Base-by-base conservation (phyloP, 352 stramenopile species). In the Phytophthora hybrid region DNA sequence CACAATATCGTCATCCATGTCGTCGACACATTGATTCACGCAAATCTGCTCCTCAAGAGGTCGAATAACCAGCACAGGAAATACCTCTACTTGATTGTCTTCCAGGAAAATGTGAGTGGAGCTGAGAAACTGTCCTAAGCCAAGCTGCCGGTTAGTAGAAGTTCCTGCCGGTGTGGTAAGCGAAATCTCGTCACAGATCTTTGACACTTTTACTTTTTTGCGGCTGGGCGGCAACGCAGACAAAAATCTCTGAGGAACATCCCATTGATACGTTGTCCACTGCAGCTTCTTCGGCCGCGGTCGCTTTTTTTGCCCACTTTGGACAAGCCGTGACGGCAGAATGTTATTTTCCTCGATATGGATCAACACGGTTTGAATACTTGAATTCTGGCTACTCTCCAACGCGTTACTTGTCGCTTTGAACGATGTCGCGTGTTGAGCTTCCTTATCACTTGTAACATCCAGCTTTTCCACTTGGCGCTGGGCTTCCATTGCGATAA, bases 61-160 rank as follows among this genome's bases (percentile, higher is more conserved):
- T 19, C 81, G 83, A 71, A 92, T 81, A 32, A 88, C 41, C 55
- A 92, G 65, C 14, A 91, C 82, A 9, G 85, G 85, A 46, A 90
- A 92, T 5, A 91, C 85, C 65, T 92, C 85, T 14, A 92, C 80
- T 62, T 92, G 69, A 32, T 90, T 80, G 18, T 84, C 78, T 52
- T 89, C 76, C 4, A 92, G 68, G 5, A 70, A 77, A 56, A 92
- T 80, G 31, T 79, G 83, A 0, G 83, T 87, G 16, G 81, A 85
- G 46, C 76, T 64, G 21, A 87, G 49, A 66, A 88, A 92, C n/a
- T 29, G 47, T 1, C 80, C 81, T 14, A 89, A 60, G 1, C 41
- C 19, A 29, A 89, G 72, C 32, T 69, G 51, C 9, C 44, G 46
- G 10, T 69, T 59, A 19, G 41, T 54, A 4, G 79, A 85, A 16